These are phyloP conservation scores for Aplosporella prunicola DNA, from an alignment of 2,329 filamentous ascomycete genomes.

Conservation along the genomic window DNA sequence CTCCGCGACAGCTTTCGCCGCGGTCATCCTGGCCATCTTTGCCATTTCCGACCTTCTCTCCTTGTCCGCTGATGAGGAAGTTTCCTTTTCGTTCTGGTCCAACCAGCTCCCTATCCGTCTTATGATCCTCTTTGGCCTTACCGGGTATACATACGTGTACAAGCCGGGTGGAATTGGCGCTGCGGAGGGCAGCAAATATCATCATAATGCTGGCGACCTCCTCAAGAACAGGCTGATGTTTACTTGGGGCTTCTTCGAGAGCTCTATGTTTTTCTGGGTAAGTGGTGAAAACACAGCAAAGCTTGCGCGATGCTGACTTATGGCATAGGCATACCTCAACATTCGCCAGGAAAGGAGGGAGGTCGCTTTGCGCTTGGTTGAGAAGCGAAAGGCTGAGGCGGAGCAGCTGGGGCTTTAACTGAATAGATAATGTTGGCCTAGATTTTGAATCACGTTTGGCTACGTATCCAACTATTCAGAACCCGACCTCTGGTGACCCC, in stretches of 20 bases:
- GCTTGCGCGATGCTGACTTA: background rate
- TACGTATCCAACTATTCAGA: background rate
- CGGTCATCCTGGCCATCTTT: conserved; percentile 60
- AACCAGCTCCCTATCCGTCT: conserved; percentile 54
- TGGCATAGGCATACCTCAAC: conserved; percentile 24
- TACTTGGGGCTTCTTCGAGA: conserved; percentile 74
- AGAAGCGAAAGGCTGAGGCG: conserved; percentile 24
- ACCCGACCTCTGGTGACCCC: background rate
- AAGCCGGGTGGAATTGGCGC: conserved; percentile 40
- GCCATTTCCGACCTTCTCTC: conserved; percentile 39
- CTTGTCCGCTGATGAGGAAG: conserved; percentile 34
- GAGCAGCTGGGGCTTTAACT: conserved; percentile 7
- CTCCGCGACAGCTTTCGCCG: conserved; percentile 56
- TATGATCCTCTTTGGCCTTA: conserved; percentile 50
- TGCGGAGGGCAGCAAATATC: conserved; percentile 14
- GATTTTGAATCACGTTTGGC: too few relatives aligned
- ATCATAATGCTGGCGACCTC: conserved; percentile 4
- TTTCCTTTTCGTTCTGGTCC: conserved; percentile 38
- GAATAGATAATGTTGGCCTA: too few relatives aligned
- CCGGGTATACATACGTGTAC: conserved; percentile 58
- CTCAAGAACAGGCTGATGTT: conserved; percentile 81
- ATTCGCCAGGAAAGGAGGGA: conserved; percentile 28
- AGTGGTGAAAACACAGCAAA: too few relatives aligned
- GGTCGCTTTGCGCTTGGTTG: conserved; percentile 20
- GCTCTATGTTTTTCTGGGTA: conserved; percentile 80